Conservation (phyloP, 2,329 filamentous ascomycete species). For the Fusarium anguioides region DNA sequence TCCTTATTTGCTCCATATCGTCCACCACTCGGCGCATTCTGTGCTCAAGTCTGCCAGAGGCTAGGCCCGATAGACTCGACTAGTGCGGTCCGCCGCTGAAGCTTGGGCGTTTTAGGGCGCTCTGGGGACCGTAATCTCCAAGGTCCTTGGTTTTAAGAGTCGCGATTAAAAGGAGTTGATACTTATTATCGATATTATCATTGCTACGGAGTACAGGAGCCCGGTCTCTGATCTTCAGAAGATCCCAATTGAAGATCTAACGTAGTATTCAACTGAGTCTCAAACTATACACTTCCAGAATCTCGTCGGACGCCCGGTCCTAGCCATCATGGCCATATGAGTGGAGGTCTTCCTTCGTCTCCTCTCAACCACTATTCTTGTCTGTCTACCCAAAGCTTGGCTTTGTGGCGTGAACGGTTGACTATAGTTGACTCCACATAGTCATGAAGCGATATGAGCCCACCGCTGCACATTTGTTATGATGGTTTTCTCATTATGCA, state of each 20-base stretch:
- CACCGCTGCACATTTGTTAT: slow-evolving; percentile 32
- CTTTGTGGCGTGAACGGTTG: slow-evolving; percentile 36
- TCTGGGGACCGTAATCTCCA: slow-evolving; percentile 34
- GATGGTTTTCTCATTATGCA: slow-evolving; percentile 23
- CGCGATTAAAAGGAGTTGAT: slow-evolving; percentile 33
- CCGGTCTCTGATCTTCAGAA: slow-evolving; percentile 21
- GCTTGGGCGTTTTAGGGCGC: slow-evolving; percentile 28
- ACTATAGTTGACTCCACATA: slow-evolving; percentile 23
- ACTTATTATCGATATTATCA: slow-evolving; percentile 12
- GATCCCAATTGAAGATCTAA: slow-evolving; percentile 27
- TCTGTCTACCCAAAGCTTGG: slow-evolving; percentile 16
- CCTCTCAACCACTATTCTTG: slow-evolving; percentile 15
- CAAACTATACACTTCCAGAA: neutral
- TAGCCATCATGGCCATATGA: slow-evolving; percentile 3
- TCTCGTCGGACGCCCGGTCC: slow-evolving; percentile 10
- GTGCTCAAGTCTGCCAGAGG: neutral
- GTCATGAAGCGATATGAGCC: slow-evolving; percentile 29
- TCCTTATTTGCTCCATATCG: slow-evolving; percentile 31
- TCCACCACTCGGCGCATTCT: slow-evolving; percentile 43
- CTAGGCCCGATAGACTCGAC: slow-evolving; percentile 28
- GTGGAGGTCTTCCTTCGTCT: slow-evolving; percentile 18
- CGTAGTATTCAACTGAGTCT: neutral
- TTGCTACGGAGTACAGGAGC: slow-evolving; percentile 6
- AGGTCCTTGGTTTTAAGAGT: slow-evolving; percentile 23
- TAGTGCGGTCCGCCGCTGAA: slow-evolving; percentile 29